A percentile compares a stretch with the other conserved stretches of the same genome.
phyloP scores from a whole-genome alignment of 306 rosid genomes.

The Carpinus fangiana region DNA sequence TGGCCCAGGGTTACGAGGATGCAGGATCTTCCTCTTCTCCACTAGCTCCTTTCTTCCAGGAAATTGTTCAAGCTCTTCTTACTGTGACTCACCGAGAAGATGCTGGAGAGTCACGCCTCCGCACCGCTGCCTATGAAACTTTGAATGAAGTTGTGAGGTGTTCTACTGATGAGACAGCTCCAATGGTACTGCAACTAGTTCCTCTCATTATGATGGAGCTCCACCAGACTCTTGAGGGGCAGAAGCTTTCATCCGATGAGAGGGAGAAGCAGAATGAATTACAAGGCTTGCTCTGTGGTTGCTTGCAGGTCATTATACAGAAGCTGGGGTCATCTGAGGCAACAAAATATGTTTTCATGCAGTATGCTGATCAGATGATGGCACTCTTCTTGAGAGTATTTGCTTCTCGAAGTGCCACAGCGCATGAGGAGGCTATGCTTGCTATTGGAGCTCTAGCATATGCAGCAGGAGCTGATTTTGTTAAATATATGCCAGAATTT shows the following conservation, averaged over 20 bases:
- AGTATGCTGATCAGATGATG: constrained; percentile 91
- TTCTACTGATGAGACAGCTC: constrained; percentile 82
- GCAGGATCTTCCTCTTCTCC: constrained; percentile 66
- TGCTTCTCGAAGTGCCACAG: constrained; percentile 91
- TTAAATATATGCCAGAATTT: constrained; percentile 80
- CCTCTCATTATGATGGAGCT: constrained; percentile 82
- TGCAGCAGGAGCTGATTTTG: constrained; percentile 73
- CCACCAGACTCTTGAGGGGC: constrained; percentile 77
- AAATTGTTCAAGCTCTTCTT: constrained; percentile 75
- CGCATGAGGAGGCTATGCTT: constrained; percentile 98
- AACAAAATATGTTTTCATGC: constrained; percentile 68
- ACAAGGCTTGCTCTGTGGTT: constrained; percentile 97
- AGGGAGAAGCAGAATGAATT: constrained; percentile 74
- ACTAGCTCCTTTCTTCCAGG: constrained; percentile 75
- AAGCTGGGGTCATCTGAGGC: constrained; percentile 82
- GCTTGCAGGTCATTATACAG: constrained; percentile 93
- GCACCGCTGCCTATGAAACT: constrained; percentile 94
- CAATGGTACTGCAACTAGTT: constrained; percentile 72
- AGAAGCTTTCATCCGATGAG: constrained; percentile 70
- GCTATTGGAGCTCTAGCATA: constrained; percentile 97
- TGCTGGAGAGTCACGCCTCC: constrained; percentile 85
- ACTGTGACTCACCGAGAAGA: constrained; percentile 83
- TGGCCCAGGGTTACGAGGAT: constrained; percentile 93
- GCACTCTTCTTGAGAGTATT: constrained; percentile 77
- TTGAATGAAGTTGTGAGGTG: constrained; percentile 94